Evolutionary conservation across 257 asterid species (phyloP).

Genomic region (Coffea eugenioides): DNA sequence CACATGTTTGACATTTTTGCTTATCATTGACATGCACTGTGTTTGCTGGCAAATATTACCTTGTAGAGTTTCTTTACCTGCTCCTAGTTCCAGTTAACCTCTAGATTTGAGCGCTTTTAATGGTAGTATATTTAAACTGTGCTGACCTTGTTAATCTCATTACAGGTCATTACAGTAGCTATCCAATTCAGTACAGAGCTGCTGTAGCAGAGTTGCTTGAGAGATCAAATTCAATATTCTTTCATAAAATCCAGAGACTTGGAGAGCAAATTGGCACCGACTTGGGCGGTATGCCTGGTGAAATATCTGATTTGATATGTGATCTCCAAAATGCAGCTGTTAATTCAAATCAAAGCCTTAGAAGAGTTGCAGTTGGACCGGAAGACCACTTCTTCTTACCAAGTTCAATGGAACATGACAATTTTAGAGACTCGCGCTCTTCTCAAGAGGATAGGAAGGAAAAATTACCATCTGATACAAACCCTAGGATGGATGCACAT

Average conservation of each 20-base stretch:
- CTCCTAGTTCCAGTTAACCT: neutral
- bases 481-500: conserved; percentile 59
- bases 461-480: conserved; percentile 40
- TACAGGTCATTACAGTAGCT: conserved; percentile 56
- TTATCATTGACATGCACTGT: neutral
- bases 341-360: conserved; percentile 73
- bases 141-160: conserved; percentile 1
- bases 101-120: neutral
- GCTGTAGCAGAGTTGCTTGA: conserved; percentile 64
- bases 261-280: conserved; percentile 41
- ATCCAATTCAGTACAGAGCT: conserved; percentile 44
- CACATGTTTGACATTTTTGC: conserved; percentile 1
- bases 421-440: conserved; percentile 36
- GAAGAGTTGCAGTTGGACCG: conserved; percentile 76
- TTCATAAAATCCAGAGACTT: conserved; percentile 53
- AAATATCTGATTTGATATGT: conserved; percentile 60
- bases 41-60: neutral
- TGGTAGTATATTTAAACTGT: neutral
- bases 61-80: neutral
- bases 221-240: conserved; percentile 55
- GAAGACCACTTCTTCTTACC: conserved; percentile 81
- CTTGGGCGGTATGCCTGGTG: conserved; percentile 47
- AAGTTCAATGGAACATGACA: conserved; percentile 54
- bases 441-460: conserved; percentile 51
- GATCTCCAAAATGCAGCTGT: conserved; percentile 94